Evolutionary conservation across 2,329 filamentous ascomycete species (phyloP).

Genomic region (Phialophora tarda): DNA sequence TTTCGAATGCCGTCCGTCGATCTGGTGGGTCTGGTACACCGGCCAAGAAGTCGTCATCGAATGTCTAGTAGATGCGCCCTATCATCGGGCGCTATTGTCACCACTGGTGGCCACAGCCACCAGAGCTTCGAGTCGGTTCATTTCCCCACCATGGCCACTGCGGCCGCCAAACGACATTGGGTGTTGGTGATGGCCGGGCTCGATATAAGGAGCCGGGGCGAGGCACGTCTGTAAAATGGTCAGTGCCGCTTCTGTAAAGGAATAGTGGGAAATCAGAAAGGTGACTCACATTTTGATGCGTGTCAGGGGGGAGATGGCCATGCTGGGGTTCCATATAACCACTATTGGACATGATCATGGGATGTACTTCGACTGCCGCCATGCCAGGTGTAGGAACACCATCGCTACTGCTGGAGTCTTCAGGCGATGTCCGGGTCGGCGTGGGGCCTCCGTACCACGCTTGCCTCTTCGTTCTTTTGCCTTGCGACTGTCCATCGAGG

Average conservation of each 20-base stretch:
- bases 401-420: slow-evolving; percentile 57
- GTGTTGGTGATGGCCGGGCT: slow-evolving; percentile 21
- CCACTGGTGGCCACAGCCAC: slow-evolving; percentile 58
- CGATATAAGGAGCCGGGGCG: slow-evolving; percentile 33
- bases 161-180: slow-evolving; percentile 32
- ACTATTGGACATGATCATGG: slow-evolving; percentile 56
- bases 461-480: slow-evolving; percentile 41
- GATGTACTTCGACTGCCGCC: slow-evolving; percentile 55
- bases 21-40: slow-evolving; percentile 4
- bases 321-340: slow-evolving; percentile 54
- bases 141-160: slow-evolving; percentile 45
- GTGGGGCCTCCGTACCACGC: slow-evolving; percentile 46
- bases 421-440: slow-evolving; percentile 51
- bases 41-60: slow-evolving; percentile 13
- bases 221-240: slow-evolving; percentile 38
- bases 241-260: slow-evolving; percentile 32
- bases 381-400: slow-evolving; percentile 56
- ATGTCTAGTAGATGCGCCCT: not conserved
- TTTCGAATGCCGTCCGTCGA: slow-evolving; percentile 10
- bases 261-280: slow-evolving; percentile 39
- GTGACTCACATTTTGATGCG: slow-evolving; percentile 49
- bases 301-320: slow-evolving; percentile 45
- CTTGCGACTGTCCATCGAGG: slow-evolving; percentile 26
- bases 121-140: slow-evolving; percentile 57
- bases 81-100: slow-evolving; percentile 44